Conservation (phyloP, 169 alveolate genomes). For the Babesia ovis region DNA sequence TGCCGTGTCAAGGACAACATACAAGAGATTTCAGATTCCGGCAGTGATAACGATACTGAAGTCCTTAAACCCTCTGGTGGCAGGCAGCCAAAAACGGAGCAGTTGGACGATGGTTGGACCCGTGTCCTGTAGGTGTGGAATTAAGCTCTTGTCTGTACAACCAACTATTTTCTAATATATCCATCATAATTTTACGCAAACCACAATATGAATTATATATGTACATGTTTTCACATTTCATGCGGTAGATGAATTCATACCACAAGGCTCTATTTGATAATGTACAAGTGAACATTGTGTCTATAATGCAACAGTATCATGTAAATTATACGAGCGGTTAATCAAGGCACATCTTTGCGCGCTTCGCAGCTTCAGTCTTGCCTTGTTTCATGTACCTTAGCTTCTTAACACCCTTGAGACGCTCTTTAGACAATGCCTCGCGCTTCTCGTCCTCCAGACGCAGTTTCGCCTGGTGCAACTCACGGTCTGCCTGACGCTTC, state of each 20-base stretch:
- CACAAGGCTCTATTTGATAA: too few species aligned
- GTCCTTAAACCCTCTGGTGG: background rate
- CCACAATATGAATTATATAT: too few species aligned
- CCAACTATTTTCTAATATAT: too few species aligned
- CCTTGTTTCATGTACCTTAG: conserved; percentile 25
- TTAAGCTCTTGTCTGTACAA: too few species aligned
- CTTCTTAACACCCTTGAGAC: conserved; percentile 30
- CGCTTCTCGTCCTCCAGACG: conserved; percentile 23
- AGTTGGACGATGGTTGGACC: conserved; percentile 39
- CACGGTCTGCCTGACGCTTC: conserved; percentile 36
- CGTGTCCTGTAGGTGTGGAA: conserved; percentile 3
- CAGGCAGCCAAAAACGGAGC: conserved; percentile 18
- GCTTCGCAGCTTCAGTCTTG: conserved; percentile 38
- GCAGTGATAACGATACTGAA: conserved; percentile 4
- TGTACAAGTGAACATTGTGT: background rate
- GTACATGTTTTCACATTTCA: too few species aligned
- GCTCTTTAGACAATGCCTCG: conserved; percentile 22
- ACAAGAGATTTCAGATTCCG: conserved; percentile 7
- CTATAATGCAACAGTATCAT: background rate
- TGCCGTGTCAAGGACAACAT: conserved; percentile 12
- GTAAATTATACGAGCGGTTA: background rate
- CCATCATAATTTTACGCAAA: too few species aligned
- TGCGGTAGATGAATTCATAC: too few species aligned
- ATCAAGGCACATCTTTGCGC: conserved; percentile 44
- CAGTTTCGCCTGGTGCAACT: conserved; percentile 40